phyloP scores from a whole-genome alignment of 768 basidiomycete genomes.

The Scleroderma bovista region DNA sequence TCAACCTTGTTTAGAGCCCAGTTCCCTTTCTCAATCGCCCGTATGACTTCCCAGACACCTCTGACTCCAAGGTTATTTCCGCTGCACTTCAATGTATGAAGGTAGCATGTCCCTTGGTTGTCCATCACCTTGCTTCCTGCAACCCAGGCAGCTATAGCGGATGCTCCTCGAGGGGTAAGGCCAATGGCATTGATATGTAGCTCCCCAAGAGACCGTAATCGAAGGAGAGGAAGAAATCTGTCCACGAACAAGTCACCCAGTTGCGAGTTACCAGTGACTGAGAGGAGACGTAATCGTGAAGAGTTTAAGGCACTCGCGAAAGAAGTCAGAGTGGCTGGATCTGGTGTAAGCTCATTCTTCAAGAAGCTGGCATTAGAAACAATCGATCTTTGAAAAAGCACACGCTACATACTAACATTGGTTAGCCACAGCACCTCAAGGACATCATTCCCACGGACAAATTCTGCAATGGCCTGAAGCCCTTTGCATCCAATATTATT shows the following conservation, averaged over 20 bases:
- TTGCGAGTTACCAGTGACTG: slow-evolving; percentile 42
- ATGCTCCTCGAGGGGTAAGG: slow-evolving; percentile 39
- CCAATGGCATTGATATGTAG: slow-evolving; percentile 48
- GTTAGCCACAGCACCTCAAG: slow-evolving; percentile 47
- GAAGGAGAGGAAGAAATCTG: slow-evolving; percentile 44
- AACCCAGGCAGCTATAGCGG: slow-evolving; percentile 44
- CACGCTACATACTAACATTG: slow-evolving; percentile 40
- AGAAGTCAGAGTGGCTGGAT: slow-evolving; percentile 28
- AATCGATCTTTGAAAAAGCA: neutral
- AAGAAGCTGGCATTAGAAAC: slow-evolving; percentile 14
- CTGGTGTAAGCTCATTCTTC: slow-evolving; percentile 38
- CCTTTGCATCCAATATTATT: slow-evolving; percentile 51
- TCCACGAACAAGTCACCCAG: slow-evolving; percentile 47
- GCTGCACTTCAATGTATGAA: slow-evolving; percentile 48
- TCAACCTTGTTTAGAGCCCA: slow-evolving; percentile 47
- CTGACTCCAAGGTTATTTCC: slow-evolving; percentile 50
- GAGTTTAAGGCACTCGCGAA: slow-evolving; percentile 49
- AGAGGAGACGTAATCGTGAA: slow-evolving; percentile 46
- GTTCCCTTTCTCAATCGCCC: slow-evolving; percentile 43
- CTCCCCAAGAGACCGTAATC: slow-evolving; percentile 42
- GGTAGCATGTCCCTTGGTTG: slow-evolving; percentile 28
- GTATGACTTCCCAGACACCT: slow-evolving; percentile 42
- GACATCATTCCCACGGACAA: slow-evolving; percentile 41
- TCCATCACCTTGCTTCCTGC: slow-evolving; percentile 28
- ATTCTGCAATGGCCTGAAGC: slow-evolving; percentile 45